Evolutionary conservation across 768 basidiomycete genomes (phyloP).

Genomic region (Leccinum truebloodii): DNA sequence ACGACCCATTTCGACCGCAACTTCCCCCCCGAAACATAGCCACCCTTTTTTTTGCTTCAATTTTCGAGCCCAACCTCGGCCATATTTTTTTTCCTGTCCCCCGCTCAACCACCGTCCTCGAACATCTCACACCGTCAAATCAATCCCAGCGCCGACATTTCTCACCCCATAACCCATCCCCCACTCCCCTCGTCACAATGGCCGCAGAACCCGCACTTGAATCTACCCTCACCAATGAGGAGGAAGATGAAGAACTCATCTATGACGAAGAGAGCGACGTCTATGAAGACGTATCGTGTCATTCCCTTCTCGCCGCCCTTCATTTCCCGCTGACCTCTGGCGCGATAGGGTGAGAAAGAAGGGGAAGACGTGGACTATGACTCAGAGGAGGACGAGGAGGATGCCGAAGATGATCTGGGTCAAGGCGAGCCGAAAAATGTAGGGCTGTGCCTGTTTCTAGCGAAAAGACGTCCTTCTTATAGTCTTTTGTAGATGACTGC

Average conservation of each 20-base stretch:
- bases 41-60: neutral
- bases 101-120: conserved; percentile 13
- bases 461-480: conserved; percentile 9
- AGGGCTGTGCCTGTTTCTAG: neutral
- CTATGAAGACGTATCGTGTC: conserved; percentile 28
- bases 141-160: conserved; percentile 8
- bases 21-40: neutral
- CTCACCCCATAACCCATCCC: conserved; percentile 4
- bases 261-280: conserved; percentile 32
- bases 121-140: neutral
- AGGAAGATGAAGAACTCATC: conserved; percentile 9
- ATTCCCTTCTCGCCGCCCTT: neutral
- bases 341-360: conserved; percentile 23
- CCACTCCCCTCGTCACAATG: conserved; percentile 17
- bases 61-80: neutral
- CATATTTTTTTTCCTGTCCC: conserved; percentile 8
- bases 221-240: neutral
- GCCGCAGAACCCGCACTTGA: conserved; percentile 22
- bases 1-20: conserved; percentile 1
- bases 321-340: neutral
- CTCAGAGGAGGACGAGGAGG: conserved; percentile 23
- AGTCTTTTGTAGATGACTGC: conserved; percentile 25
- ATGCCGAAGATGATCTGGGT: conserved; percentile 1
- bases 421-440: conserved; percentile 12
- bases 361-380: conserved; percentile 2